Percentiles rank a stretch among this genome's conserved stretches.
Conservation (phyloP, 768 basidiomycete genomes). For the Russula ochroleuca region DNA sequence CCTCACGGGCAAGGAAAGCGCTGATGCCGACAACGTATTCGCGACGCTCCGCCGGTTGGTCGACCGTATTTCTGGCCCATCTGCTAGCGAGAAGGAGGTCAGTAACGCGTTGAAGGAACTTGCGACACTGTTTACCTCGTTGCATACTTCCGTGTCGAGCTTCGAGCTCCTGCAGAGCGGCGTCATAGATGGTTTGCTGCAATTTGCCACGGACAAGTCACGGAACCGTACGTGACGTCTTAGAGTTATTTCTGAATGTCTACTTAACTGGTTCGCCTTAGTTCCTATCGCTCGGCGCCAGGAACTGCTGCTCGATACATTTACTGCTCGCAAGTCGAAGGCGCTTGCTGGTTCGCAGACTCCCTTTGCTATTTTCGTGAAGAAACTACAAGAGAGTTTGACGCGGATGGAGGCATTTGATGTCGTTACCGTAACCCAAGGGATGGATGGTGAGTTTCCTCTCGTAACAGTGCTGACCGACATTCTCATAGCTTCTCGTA, state of each 20-base stretch:
- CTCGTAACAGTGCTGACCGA: neutral
- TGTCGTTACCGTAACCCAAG: conserved; percentile 83
- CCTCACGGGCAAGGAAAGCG: conserved; percentile 52
- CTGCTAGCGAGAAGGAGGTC: conserved; percentile 60
- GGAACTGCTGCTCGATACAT: conserved; percentile 74
- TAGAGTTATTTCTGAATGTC: conserved; percentile 2
- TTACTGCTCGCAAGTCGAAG: conserved; percentile 54
- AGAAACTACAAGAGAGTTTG: conserved; percentile 92
- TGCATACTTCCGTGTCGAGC: conserved; percentile 80
- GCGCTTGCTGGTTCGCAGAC: conserved; percentile 45
- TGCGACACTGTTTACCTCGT: conserved; percentile 74
- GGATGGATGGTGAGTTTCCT: conserved; percentile 63
- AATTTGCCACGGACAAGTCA: conserved; percentile 68
- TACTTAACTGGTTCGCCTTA: conserved; percentile 33
- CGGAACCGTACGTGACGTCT: conserved; percentile 49
- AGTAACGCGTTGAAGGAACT: conserved; percentile 62
- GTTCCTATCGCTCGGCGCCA: conserved; percentile 64
- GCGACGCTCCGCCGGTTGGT: conserved; percentile 62
- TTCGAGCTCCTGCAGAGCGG: conserved; percentile 95
- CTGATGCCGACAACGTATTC: conserved; percentile 58
- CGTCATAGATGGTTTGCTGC: conserved; percentile 79
- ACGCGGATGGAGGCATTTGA: conserved; percentile 96
- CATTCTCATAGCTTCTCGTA: conserved; percentile 30
- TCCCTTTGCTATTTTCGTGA: conserved; percentile 76
- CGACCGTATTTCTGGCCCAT: conserved; percentile 50